phyloP scores from a whole-genome alignment of 2,329 filamentous ascomycete genomes.

The Neophaeococcomyces aloes region DNA sequence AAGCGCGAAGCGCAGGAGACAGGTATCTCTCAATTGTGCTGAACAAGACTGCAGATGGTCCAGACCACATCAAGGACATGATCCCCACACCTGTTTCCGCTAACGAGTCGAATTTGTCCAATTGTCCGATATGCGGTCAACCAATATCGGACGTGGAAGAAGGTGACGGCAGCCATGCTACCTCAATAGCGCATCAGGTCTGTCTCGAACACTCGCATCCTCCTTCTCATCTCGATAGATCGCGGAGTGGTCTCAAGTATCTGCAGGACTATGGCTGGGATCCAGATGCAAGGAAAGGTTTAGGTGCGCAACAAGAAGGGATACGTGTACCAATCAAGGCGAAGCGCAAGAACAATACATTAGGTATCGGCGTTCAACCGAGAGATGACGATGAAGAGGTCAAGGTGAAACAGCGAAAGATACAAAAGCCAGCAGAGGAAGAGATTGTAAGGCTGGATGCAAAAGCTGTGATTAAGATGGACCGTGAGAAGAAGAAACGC shows the following conservation, averaged over 20 bases:
- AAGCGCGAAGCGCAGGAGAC: slow-evolving; percentile 25
- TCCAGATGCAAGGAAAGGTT: slow-evolving; percentile 52
- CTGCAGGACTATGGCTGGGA: slow-evolving; percentile 51
- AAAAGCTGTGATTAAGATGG: slow-evolving; percentile 56
- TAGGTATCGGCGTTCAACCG: slow-evolving; percentile 55
- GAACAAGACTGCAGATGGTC: slow-evolving; percentile 11
- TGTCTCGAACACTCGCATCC: slow-evolving; percentile 47
- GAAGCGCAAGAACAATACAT: slow-evolving; percentile 59
- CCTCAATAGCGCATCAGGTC: slow-evolving; percentile 46
- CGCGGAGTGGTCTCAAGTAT: slow-evolving; percentile 44
- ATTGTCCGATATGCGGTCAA: slow-evolving; percentile 53
- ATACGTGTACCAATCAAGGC: slow-evolving; percentile 66
- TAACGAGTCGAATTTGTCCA: slow-evolving; percentile 9
- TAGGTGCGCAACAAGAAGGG: slow-evolving; percentile 62
- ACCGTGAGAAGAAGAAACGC: slow-evolving; percentile 51
- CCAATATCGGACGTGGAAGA: slow-evolving; percentile 31
- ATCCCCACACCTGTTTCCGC: too few species aligned
- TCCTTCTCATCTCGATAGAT: slow-evolving; percentile 49
- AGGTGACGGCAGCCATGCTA: slow-evolving; percentile 32
- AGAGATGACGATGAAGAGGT: slow-evolving; percentile 18
- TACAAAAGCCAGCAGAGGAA: slow-evolving; percentile 21
- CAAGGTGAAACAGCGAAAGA: slow-evolving; percentile 30
- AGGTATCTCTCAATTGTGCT: slow-evolving; percentile 40
- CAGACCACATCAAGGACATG: neutral
- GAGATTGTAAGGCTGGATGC: slow-evolving; percentile 49